A percentile compares a stretch with the other conserved stretches of the same genome.
Evolutionary conservation across 345 rosid species (phyloP).

Genomic region (Ailanthus altissimus): DNA sequence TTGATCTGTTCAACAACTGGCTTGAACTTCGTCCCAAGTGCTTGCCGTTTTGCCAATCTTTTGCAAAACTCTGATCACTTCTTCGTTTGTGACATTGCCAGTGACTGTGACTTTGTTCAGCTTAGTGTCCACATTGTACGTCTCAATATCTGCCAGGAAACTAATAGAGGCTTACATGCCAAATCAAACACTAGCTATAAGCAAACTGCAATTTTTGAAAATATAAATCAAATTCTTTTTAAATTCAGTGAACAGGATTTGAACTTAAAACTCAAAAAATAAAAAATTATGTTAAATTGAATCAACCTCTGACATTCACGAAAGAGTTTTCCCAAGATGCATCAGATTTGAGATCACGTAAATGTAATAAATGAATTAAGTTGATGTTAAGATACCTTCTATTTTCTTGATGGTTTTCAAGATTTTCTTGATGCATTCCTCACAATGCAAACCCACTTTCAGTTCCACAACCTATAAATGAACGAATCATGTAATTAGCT

Average conservation of each 20-base stretch:
- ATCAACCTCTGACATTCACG: no score
- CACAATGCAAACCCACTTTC: slow-evolving; percentile 78
- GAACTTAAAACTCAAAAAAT: no score
- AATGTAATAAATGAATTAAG: no score
- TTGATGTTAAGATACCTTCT: no score
- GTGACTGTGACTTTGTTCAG: slow-evolving; percentile 83
- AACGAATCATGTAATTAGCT: not conserved
- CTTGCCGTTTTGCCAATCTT: slow-evolving; percentile 72
- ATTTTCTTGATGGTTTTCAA: slow-evolving; percentile 85
- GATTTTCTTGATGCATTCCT: slow-evolving; percentile 78
- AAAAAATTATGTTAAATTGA: no score
- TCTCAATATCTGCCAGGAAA: slow-evolving; percentile 59
- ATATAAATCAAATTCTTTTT: no score
- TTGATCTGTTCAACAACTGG: not conserved
- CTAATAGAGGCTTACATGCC: not conserved
- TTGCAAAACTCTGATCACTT: slow-evolving; percentile 69
- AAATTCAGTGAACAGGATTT: no score
- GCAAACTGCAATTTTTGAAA: no score
- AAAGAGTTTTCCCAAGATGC: not conserved
- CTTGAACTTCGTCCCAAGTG: slow-evolving; percentile 43
- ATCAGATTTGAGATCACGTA: no score
- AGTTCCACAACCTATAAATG: slow-evolving; percentile 65
- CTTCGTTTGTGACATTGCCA: slow-evolving; percentile 70
- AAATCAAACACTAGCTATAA: no score
- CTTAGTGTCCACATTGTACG: slow-evolving; percentile 71